Conservation (phyloP, 1,284 basidiomycete species). For the Ceratobasidium sp. region DNA sequence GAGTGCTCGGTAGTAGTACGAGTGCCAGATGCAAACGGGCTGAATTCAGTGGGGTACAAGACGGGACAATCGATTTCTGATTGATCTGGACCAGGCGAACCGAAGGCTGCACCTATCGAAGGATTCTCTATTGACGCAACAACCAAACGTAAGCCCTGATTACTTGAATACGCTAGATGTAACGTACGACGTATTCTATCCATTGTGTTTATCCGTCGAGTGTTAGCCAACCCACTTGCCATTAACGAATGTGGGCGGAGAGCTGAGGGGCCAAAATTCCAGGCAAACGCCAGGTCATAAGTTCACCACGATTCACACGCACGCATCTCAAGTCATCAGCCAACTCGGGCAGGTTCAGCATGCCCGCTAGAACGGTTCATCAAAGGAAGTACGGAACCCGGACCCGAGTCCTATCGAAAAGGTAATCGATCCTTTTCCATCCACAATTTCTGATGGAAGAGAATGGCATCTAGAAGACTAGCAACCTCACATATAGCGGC, state of each 20-base stretch:
- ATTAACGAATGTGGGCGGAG: too few species aligned
- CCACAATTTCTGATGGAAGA: too few species aligned
- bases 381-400: background rate
- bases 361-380: too few species aligned
- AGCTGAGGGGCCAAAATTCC: too few species aligned
- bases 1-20: conserved; percentile 18
- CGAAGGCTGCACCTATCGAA: conserved; percentile 32
- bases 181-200: conserved; percentile 37
- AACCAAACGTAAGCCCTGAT: background rate
- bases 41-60: conserved; percentile 14
- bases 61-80: background rate
- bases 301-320: background rate
- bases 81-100: background rate
- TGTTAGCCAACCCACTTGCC: too few species aligned
- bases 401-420: too few species aligned
- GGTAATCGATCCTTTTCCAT: too few species aligned
- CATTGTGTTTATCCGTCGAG: background rate
- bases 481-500: too few species aligned
- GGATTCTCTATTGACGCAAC: background rate
- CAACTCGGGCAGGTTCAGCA: background rate
- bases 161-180: too few species aligned
- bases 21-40: conserved; percentile 19
- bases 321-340: background rate
- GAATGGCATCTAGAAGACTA: too few species aligned
- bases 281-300: background rate